phyloP scores from a whole-genome alignment of 2,329 filamentous ascomycete species.

The Microcyclospora tardicrescens region DNA sequence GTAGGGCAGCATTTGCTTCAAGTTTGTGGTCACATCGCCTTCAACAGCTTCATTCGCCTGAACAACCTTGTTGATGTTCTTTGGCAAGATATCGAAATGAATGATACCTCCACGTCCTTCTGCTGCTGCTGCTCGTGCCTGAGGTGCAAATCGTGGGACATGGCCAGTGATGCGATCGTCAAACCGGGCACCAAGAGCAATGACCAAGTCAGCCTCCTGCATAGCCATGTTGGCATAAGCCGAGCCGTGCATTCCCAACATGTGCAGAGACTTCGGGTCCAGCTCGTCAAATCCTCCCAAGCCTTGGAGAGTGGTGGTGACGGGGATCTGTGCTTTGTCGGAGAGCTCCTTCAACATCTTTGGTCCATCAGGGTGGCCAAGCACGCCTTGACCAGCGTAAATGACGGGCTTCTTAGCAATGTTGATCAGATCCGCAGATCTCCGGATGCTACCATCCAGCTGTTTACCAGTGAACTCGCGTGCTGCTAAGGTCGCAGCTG shows the following conservation, averaged over 20 bases:
- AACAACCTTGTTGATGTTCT: constrained; percentile 99
- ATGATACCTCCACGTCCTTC: constrained; percentile 87
- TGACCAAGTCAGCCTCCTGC: constrained; percentile 90
- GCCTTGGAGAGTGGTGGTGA: constrained; percentile 90
- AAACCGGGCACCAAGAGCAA: constrained; percentile 85
- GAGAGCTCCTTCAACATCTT: constrained; percentile 71
- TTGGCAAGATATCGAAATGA: constrained; percentile 97
- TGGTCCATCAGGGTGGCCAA: constrained; percentile 66
- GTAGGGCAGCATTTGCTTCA: constrained; percentile 60
- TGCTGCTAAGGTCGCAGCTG: constrained; percentile 71
- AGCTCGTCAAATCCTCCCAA: constrained; percentile 87
- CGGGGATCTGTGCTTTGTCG: constrained; percentile 82
- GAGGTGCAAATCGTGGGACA: constrained; percentile 76
- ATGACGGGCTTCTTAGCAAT: constrained; percentile 86
- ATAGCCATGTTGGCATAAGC: constrained; percentile 98
- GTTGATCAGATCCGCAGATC: constrained; percentile 73
- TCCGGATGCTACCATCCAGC: constrained; percentile 58
- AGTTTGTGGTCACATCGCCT: constrained; percentile 75
- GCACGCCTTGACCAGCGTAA: constrained; percentile 84
- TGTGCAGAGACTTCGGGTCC: constrained; percentile 87
- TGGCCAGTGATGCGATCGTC: constrained; percentile 86
- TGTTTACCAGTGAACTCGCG: constrained; percentile 60
- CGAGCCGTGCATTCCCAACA: constrained; percentile 97
- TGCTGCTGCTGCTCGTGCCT: constrained; percentile 68
- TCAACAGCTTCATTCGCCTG: constrained; percentile 92